Percentiles rank a stretch among this genome's conserved stretches.
Conservation (phyloP, 768 basidiomycete genomes). For the Cytidiella melzeri region DNA sequence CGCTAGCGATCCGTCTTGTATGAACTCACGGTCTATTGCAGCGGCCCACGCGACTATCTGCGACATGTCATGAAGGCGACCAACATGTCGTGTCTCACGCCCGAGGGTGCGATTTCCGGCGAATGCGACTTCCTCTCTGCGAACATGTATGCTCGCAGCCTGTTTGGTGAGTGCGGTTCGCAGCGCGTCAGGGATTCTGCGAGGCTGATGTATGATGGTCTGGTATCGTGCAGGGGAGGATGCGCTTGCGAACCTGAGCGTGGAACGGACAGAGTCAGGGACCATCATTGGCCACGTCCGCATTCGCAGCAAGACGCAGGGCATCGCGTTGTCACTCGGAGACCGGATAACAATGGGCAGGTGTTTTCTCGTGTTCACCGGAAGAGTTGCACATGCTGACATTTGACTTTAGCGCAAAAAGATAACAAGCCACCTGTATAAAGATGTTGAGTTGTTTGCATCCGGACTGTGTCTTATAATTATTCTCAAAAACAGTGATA, state of each 20-base stretch:
- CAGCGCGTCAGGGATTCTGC: constrained; percentile 2
- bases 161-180: constrained; percentile 70
- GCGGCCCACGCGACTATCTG: constrained; percentile 85
- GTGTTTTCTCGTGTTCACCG: constrained; percentile 17
- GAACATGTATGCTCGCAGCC: constrained; percentile 91
- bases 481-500: too few relatives aligned
- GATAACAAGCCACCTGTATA: constrained; percentile 33
- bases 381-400: too few relatives aligned
- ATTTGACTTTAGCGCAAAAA: constrained; percentile 32
- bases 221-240: constrained; percentile 68
- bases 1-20: background rate
- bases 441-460: background rate
- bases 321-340: constrained; percentile 91
- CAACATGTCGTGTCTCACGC: constrained; percentile 96
- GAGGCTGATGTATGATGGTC: background rate
- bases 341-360: constrained; percentile 72
- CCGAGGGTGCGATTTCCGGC: constrained; percentile 79
- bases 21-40: constrained; percentile 23
- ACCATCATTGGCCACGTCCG: constrained; percentile 89
- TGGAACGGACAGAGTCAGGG: constrained; percentile 81
- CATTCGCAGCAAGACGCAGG: constrained; percentile 96
- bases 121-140: constrained; percentile 97
- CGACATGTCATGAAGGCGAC: constrained; percentile 94
- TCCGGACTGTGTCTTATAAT: background rate
- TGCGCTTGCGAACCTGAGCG: constrained; percentile 89